Conservation (phyloP, 805 yeast species). For the Wickerhamomyces mucosus region DNA sequence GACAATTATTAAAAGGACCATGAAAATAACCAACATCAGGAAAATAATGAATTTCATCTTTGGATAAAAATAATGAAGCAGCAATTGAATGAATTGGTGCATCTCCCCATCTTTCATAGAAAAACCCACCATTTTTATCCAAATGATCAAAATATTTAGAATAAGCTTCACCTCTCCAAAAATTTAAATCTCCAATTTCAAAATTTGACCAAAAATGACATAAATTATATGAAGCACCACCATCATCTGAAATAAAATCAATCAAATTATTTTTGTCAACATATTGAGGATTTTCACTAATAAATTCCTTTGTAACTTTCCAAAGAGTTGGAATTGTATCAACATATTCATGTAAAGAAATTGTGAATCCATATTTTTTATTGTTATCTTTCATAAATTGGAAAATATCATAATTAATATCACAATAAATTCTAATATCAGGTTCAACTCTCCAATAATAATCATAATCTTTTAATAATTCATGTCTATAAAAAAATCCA, state of each 20-base stretch:
- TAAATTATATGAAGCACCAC: conserved; percentile 57
- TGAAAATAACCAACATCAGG: conserved; percentile 72
- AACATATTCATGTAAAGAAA: conserved; percentile 56
- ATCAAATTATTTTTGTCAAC: conserved; percentile 41
- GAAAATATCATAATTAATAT: conserved; percentile 59
- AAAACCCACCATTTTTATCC: conserved; percentile 70
- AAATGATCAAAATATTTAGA: conserved; percentile 50
- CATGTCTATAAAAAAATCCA: conserved; percentile 58
- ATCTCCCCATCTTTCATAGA: conserved; percentile 89
- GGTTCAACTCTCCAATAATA: conserved; percentile 81
- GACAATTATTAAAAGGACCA: conserved; percentile 75
- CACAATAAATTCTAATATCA: conserved; percentile 51
- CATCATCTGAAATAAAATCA: conserved; percentile 55
- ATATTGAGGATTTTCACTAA: conserved; percentile 32
- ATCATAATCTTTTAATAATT: conserved; percentile 46
- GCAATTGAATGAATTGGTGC: conserved; percentile 84
- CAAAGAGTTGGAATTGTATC: conserved; percentile 60
- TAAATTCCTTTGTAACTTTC: conserved; percentile 42
- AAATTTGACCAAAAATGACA: conserved; percentile 85
- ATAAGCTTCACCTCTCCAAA: conserved; percentile 58
- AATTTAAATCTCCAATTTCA: conserved; percentile 63
- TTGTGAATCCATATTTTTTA: conserved; percentile 59
- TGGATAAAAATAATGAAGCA: conserved; percentile 50
- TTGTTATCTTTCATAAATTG: conserved; percentile 45
- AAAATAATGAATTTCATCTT: conserved; percentile 57